phyloP scores from a whole-genome alignment of 208 protist genomes.

The Trypanosoma grayi region DNA sequence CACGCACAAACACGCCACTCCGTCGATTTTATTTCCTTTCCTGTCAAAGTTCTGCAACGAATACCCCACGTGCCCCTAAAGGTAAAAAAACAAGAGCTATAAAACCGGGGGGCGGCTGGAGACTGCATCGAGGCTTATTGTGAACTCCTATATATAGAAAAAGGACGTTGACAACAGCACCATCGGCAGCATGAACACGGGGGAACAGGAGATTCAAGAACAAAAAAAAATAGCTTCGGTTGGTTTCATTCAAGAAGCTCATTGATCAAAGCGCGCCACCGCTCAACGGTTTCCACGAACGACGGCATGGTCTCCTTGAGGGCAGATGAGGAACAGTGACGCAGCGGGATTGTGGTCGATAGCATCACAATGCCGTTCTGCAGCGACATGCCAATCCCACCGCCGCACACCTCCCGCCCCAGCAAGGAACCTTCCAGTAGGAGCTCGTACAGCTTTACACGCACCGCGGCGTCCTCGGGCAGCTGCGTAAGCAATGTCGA shows the following conservation, averaged over 20 bases:
- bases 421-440: slow-evolving; percentile 74
- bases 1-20: too few relatives aligned
- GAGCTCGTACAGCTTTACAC: slow-evolving; percentile 73
- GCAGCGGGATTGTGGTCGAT: slow-evolving; percentile 53
- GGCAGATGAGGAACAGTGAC: slow-evolving; percentile 36
- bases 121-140: too few relatives aligned
- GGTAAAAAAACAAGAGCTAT: too few relatives aligned
- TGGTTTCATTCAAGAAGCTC: slow-evolving; percentile 33
- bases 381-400: slow-evolving; percentile 62
- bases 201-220: slow-evolving; percentile 4
- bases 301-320: slow-evolving; percentile 53
- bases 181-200: too few relatives aligned
- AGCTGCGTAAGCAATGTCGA: slow-evolving; percentile 61
- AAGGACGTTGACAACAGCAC: too few relatives aligned
- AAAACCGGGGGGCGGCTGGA: too few relatives aligned
- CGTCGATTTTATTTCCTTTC: too few relatives aligned
- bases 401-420: slow-evolving; percentile 77
- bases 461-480: slow-evolving; percentile 39
- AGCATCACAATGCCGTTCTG: slow-evolving; percentile 65
- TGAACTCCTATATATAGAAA: too few relatives aligned
- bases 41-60: too few relatives aligned
- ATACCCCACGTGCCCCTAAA: too few relatives aligned
- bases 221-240: neutral
- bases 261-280: slow-evolving; percentile 59
- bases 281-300: slow-evolving; percentile 69